Base-by-base conservation (phyloP, 768 basidiomycete species). In the Phanerochaete sordida region DNA sequence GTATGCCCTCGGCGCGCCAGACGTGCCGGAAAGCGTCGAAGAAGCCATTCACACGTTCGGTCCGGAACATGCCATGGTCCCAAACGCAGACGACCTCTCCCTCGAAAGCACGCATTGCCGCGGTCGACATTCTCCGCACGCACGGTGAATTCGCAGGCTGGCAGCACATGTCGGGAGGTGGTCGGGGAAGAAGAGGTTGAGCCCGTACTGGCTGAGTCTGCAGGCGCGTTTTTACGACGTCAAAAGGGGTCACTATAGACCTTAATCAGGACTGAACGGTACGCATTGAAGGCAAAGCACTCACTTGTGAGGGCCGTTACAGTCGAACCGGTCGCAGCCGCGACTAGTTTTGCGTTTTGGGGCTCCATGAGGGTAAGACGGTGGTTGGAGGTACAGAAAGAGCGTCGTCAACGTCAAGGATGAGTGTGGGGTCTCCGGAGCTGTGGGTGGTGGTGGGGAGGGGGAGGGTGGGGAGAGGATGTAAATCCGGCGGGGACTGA, bases 161-260 rank as follows among this genome's bases (percentile, higher is more conserved):
- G 74, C 90, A 93, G 69, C 91, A 92, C 62, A 77, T 77, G 69
- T 81, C 79, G 35, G 74, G 72, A 12, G 84, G 79, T 53, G 81
- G 79, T 59, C 77, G 79, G 58, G 83, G 79, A 69, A 84, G 81
- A 27, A 84, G 77, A 35, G 72, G 76, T 69, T 72, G 72, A 23
- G 54, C 61, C 24, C 31, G 64, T 45, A 53, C 76, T n/a, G 87
- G 88, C 71, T 91, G 94, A 0, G 97, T 98, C 73, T 99, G 97
- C 19, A 99, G 77, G 28, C 97, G 86, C 13, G 96, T 98, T 74
- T 98, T 98, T 65, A 98, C 83, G 57, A 99, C 94, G 74, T 99
- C 97, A 72, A 99, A 99, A 2, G 97, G 97, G 2, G 96, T 98
- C 97, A 99, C 96, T 98, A 70, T 11, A 59, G 59, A 31, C 31